These are phyloP conservation scores for Balamuthia mandrillaris DNA, from an alignment of 208 protist species.

Conservation along the genomic window DNA sequence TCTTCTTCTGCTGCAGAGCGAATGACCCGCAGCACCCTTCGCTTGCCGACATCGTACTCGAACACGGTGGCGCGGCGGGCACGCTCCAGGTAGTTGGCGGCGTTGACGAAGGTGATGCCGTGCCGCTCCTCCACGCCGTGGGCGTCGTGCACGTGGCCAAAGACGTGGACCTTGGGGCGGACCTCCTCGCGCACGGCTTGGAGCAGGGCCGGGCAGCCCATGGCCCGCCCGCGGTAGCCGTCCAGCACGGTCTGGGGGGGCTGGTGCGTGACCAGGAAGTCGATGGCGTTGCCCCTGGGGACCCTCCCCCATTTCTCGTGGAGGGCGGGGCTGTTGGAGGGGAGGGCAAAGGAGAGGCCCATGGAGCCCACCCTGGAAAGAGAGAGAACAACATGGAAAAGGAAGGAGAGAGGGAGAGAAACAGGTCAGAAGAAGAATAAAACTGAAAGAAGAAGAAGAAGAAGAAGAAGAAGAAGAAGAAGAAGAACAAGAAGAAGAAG, in stretches of 20 bases:
- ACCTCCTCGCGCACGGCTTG: neutral
- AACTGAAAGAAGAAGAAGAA: no score
- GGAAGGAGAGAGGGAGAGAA: no score
- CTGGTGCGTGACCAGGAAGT: slow-evolving; percentile 21
- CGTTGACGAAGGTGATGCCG: slow-evolving; percentile 17
- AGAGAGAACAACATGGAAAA: neutral
- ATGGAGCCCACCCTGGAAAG: neutral
- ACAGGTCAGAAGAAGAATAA: no score
- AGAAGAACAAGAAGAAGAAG: no score
- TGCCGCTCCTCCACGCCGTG: neutral
- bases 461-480: no score
- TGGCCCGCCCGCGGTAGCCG: neutral
- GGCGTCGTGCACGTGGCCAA: slow-evolving; percentile 30
- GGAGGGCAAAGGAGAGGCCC: slow-evolving; percentile 15
- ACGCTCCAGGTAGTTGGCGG: neutral
- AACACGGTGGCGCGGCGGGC: neutral
- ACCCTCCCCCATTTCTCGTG: slow-evolving; percentile 6
- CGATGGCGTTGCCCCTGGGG: neutral
- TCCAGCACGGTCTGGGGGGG: slow-evolving; percentile 11
- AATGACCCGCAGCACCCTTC: no score
- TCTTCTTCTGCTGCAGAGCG: no score
- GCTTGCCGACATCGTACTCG: slow-evolving; percentile 4
- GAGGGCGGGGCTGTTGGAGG: neutral
- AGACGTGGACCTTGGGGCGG: slow-evolving; percentile 17
- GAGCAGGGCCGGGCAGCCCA: slow-evolving; percentile 2